phyloP scores from a whole-genome alignment of 73 alveolate species.

The Paramecium pentaurelia region DNA sequence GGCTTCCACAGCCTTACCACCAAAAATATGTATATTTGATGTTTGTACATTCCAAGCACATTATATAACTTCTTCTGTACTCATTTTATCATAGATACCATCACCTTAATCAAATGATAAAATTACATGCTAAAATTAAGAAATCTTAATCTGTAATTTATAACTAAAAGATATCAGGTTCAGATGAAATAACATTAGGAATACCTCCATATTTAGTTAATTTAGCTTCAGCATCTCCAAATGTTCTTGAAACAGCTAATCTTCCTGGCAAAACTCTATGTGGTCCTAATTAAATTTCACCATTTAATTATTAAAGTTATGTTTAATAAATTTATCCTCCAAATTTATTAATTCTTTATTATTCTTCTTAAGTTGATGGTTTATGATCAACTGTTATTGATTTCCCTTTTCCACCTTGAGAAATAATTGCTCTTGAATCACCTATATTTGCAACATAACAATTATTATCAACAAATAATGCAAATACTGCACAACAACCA shows the following conservation, averaged over 20 bases:
- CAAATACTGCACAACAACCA: constrained; percentile 86
- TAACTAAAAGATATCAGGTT: constrained; percentile 85
- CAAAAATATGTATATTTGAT: constrained; percentile 82
- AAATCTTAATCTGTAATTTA: constrained; percentile 82
- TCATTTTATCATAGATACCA: constrained; percentile 78
- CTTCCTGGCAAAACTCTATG: constrained; percentile 92
- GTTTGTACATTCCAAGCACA: constrained; percentile 63
- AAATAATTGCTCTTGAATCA: constrained; percentile 75
- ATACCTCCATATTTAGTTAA: constrained; percentile 87
- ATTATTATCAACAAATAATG: constrained; percentile 68
- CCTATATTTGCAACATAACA: constrained; percentile 83
- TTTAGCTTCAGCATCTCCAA: constrained; percentile 95
- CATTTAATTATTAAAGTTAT: constrained; percentile 55
- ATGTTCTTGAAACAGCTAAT: constrained; percentile 84
- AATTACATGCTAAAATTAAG: constrained; percentile 72
- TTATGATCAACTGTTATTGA: constrained; percentile 75
- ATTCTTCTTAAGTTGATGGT: constrained; percentile 66
- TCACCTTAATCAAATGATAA: constrained; percentile 63
- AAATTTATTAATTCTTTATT: constrained; percentile 77
- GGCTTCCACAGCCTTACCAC: constrained; percentile 93
- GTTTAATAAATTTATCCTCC: constrained; percentile 94
- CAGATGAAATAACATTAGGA: constrained; percentile 84
- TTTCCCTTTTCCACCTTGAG: constrained; percentile 68
- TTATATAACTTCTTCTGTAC: constrained; percentile 72
- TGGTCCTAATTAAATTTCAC: constrained; percentile 66